Conservation (phyloP, 2,329 filamentous ascomycete genomes). For the Aspergillus amoenus region DNA sequence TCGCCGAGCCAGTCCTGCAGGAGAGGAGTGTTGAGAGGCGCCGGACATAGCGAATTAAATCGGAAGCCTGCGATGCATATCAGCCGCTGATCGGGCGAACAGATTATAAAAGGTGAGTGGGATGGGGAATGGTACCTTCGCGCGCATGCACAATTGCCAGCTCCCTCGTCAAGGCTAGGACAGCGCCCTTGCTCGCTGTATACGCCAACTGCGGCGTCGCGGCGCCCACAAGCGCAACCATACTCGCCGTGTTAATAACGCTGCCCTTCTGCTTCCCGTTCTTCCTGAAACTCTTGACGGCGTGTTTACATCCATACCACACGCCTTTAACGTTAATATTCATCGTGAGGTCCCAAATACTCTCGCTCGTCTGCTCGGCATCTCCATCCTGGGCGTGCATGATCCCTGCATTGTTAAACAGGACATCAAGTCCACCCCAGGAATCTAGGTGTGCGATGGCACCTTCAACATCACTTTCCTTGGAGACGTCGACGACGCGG, state of each 20-base stretch:
- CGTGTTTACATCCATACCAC: conserved; percentile 93
- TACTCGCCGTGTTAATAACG: conserved; percentile 89
- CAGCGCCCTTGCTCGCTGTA: conserved; percentile 90
- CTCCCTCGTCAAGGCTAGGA: conserved; percentile 85
- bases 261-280: conserved; percentile 76
- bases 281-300: conserved; percentile 75
- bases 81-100: no score
- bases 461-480: conserved; percentile 74
- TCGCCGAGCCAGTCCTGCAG: conserved; percentile 93
- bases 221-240: conserved; percentile 82
- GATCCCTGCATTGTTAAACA: conserved; percentile 95
- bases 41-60: conserved; percentile 89
- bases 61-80: conserved; percentile 31
- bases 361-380: conserved; percentile 79
- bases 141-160: conserved; percentile 88
- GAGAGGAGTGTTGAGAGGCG: conserved; percentile 83
- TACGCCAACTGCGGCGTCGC: conserved; percentile 90
- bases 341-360: conserved; percentile 91
- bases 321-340: conserved; percentile 97
- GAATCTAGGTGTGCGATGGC: conserved; percentile 72
- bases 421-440: conserved; percentile 77
- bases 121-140: conserved; percentile 61
- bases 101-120: no score
- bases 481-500: conserved; percentile 67
- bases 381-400: conserved; percentile 85